Percentiles rank a stretch among this genome's conserved stretches.
These are phyloP conservation scores for Suaeda aralocaspica DNA, from an alignment of 148 eudicot species.

Conservation along the genomic window DNA sequence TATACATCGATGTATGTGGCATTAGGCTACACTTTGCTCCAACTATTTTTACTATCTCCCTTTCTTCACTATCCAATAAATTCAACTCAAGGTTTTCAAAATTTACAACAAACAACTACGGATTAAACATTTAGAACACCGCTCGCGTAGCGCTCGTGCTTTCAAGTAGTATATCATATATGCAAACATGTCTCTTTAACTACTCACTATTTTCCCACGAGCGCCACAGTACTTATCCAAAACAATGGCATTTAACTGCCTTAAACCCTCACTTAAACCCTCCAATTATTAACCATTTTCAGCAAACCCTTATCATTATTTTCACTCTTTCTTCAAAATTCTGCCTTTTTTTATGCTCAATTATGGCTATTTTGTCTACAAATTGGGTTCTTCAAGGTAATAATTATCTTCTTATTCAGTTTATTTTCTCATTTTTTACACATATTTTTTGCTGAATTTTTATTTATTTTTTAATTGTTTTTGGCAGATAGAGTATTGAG, in stretches of 20 bases:
- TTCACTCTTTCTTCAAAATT: not conserved
- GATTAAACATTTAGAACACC: too few relatives aligned
- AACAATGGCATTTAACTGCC: not conserved
- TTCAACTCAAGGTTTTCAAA: too few relatives aligned
- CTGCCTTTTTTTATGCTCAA: not conserved
- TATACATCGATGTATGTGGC: too few relatives aligned
- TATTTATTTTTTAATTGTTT: not conserved
- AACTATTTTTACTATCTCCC: too few relatives aligned
- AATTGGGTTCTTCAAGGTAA: slow-evolving; percentile 17
- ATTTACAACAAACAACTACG: too few relatives aligned
- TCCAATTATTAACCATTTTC: not conserved
- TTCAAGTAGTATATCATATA: too few relatives aligned
- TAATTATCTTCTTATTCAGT: not conserved
- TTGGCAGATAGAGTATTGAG: slow-evolving; percentile 22
- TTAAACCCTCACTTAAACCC: slow-evolving; percentile 8
- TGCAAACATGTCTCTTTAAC: too few relatives aligned
- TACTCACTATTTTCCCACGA: too few relatives aligned
- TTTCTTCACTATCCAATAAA: too few relatives aligned
- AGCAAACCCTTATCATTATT: not conserved
- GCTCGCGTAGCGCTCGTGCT: too few relatives aligned
- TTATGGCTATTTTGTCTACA: slow-evolving; percentile 15
- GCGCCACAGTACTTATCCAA: too few relatives aligned
- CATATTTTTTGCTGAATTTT: not conserved
- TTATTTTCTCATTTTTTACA: not conserved
- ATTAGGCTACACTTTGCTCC: too few relatives aligned